Percentiles rank a stretch among this genome's conserved stretches.
Conservation (phyloP, 1,139 yeast genomes). For the Meyerozyma smithsonii region DNA sequence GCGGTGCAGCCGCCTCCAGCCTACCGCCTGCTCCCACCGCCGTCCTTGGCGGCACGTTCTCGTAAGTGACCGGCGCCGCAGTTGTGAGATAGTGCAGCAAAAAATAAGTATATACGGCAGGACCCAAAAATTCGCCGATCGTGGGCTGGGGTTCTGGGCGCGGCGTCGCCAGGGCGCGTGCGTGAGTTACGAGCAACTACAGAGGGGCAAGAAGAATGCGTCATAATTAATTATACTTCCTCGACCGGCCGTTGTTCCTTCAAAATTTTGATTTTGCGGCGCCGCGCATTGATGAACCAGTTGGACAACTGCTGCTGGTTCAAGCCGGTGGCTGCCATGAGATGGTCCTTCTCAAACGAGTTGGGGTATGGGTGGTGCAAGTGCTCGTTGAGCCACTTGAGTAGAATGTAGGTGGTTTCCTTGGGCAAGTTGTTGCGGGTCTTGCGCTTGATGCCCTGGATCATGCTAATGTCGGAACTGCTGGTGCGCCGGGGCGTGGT, state of each 20-base stretch:
- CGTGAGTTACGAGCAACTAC: not conserved
- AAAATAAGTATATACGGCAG: not conserved
- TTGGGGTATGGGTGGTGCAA: slow-evolving; percentile 93
- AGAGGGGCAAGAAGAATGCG: not conserved
- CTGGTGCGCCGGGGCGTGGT: not conserved
- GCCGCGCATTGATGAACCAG: slow-evolving; percentile 95
- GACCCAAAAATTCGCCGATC: not conserved
- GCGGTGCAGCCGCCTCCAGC: not conserved
- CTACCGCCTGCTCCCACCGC: no score
- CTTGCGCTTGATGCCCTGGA: slow-evolving; percentile 18
- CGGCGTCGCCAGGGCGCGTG: not conserved
- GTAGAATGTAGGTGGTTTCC: slow-evolving; percentile 75
- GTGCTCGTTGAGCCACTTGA: slow-evolving; percentile 82
- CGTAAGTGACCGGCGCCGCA: not conserved
- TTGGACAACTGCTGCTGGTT: slow-evolving; percentile 88
- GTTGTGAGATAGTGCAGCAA: not conserved
- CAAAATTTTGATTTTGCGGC: slow-evolving; percentile 64
- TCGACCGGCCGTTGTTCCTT: slow-evolving; percentile 26
- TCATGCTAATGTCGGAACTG: not conserved
- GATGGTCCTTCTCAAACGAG: slow-evolving; percentile 77
- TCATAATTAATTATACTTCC: not conserved
- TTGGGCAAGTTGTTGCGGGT: slow-evolving; percentile 83
- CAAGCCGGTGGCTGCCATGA: slow-evolving; percentile 79
- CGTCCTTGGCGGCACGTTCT: no score
- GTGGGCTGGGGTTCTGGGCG: no score